These are phyloP conservation scores for Canavalia gladiata DNA, from an alignment of 306 rosid species.

Conservation along the genomic window DNA sequence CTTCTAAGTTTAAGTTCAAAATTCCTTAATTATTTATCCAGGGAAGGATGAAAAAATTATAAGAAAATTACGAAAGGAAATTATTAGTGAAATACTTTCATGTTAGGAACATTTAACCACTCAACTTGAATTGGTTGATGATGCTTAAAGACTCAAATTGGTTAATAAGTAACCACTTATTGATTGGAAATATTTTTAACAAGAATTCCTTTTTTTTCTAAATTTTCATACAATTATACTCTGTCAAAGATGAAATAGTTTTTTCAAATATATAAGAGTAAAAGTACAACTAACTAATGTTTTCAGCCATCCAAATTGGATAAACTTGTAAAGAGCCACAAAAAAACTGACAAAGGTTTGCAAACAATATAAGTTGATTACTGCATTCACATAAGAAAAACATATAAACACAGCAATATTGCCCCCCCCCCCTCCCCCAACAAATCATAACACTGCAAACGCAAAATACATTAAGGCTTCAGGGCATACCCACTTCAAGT, in stretches of 20 bases:
- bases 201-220: not conserved
- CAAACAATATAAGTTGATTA: conserved; percentile 19
- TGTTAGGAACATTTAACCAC: conserved; percentile 18
- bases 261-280: not conserved
- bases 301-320: conserved; percentile 10
- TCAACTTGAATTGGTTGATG: conserved; percentile 32
- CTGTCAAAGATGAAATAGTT: conserved; percentile 31
- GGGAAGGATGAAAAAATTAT: conserved; percentile 22
- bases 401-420: conserved; percentile 27
- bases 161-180: conserved; percentile 17
- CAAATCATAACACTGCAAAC: not conserved
- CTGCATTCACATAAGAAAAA: conserved; percentile 24
- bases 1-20: conserved; percentile 31
- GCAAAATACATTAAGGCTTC: conserved; percentile 43
- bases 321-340: conserved; percentile 32
- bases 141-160: not conserved
- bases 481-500: conserved; percentile 78
- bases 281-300: not conserved
- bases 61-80: not conserved
- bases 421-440: too few species aligned
- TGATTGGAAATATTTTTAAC: conserved; percentile 8
- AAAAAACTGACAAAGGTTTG: conserved; percentile 25
- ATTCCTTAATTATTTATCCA: conserved; percentile 35
- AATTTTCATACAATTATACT: conserved; percentile 14
- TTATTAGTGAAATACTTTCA: conserved; percentile 25